Conservation (phyloP, 257 asterid species). For the Solanum chmielewskii region DNA sequence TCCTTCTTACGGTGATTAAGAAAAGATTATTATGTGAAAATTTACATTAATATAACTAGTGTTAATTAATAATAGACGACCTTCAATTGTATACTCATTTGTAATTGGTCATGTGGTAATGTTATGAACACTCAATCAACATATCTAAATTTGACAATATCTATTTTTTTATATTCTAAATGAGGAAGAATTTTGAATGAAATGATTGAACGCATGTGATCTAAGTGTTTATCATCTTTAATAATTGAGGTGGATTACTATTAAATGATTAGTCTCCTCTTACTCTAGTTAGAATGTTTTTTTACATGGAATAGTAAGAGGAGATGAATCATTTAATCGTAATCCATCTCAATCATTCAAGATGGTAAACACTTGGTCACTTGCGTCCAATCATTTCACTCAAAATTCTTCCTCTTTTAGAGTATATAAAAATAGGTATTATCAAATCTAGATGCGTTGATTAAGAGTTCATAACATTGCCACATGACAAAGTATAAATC, state of each 20-base stretch:
- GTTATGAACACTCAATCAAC: not conserved
- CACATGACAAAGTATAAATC: not conserved
- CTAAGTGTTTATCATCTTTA: no score
- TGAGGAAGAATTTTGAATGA: no score
- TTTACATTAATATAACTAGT: not conserved
- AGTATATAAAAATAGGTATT: not conserved
- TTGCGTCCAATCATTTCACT: not conserved
- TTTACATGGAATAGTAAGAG: no score
- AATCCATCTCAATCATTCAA: not conserved
- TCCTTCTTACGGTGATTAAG: no score
- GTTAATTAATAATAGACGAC: not conserved
- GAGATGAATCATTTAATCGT: not conserved
- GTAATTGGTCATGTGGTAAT: not conserved
- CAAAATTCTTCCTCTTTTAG: not conserved
- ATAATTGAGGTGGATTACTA: no score
- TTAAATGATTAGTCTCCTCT: no score
- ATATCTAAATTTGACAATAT: not conserved
- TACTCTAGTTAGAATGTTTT: no score
- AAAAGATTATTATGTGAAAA: not conserved
- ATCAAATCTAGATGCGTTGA: not conserved
- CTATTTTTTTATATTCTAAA: not conserved
- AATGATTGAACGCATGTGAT: no score
- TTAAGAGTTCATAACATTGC: not conserved
- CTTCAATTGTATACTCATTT: not conserved
- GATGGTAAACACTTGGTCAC: not conserved